Percentiles rank a stretch among this genome's conserved stretches.
Evolutionary conservation across 495 filamentous ascomycete species (phyloP).

Genomic region (Chaetomidium leptoderma): DNA sequence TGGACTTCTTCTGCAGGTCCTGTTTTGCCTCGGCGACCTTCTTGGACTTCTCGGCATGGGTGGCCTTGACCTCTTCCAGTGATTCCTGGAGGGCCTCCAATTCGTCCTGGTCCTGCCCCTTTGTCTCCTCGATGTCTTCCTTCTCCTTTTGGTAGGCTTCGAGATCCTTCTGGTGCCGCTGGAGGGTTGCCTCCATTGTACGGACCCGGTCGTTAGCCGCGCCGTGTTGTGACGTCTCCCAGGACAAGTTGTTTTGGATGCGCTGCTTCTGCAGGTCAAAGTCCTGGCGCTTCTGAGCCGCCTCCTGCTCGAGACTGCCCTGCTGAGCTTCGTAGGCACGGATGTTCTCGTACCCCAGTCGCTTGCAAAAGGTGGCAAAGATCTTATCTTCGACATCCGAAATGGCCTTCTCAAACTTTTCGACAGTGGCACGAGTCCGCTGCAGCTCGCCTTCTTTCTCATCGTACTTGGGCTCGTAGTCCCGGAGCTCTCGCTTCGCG

Average conservation of each 20-base stretch:
- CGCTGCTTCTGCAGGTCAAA: slow-evolving; percentile 79
- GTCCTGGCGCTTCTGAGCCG: slow-evolving; percentile 75
- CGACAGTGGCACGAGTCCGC: slow-evolving; percentile 59
- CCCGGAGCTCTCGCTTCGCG: slow-evolving; percentile 62
- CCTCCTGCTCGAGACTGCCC: slow-evolving; percentile 84
- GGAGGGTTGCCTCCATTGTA: slow-evolving; percentile 58
- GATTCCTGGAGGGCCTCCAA: slow-evolving; percentile 70
- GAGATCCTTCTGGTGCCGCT: slow-evolving; percentile 61
- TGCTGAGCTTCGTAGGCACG: slow-evolving; percentile 91
- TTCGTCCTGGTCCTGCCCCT: slow-evolving; percentile 69
- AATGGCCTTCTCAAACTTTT: slow-evolving; percentile 70
- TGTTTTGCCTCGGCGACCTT: slow-evolving; percentile 75
- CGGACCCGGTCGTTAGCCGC: slow-evolving; percentile 66
- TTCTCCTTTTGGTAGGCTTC: slow-evolving; percentile 69
- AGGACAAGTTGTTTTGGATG: slow-evolving; percentile 72
- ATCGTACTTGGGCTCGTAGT: slow-evolving; percentile 71
- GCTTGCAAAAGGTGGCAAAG: slow-evolving; percentile 80
- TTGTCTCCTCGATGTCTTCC: slow-evolving; percentile 62
- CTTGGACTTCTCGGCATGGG: slow-evolving; percentile 62
- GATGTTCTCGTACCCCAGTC: slow-evolving; percentile 82
- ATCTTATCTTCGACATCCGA: slow-evolving; percentile 83
- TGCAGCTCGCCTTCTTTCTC: slow-evolving; percentile 65
- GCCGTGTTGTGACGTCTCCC: slow-evolving; percentile 66
- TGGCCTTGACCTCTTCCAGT: slow-evolving; percentile 61
- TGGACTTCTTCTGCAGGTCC: slow-evolving; percentile 79